Evolutionary conservation across 1,284 basidiomycete species (phyloP), one percentile per base, ranked within the genome.

Genomic region (Chondrostereum purpureum): DNA sequence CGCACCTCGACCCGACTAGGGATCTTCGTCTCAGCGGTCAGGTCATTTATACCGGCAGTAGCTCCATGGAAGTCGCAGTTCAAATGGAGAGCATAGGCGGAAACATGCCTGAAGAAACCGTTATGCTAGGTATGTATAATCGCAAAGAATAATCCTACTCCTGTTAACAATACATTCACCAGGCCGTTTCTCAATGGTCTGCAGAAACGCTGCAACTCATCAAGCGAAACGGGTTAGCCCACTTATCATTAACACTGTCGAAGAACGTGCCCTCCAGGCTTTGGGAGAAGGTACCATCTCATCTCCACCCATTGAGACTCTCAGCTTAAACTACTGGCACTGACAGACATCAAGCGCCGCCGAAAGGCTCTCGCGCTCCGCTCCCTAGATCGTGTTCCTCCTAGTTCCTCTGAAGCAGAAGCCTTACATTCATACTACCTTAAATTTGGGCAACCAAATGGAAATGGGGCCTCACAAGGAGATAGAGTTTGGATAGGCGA

Each of bases 181-280:
- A 80, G 82, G 82, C 19, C 72, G 82, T 11, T 85, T 91, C 64
- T 83, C 83, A 0, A 91, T 91, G 88, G 88, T 91, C 3, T 88
- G 85, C 57, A 70, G 87, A 50, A 82, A 90, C 57, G 75, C 83
- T 2, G 62, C 63, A 35, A 87, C 83, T 0, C 78, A 83, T 53
- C 75, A 72, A 47, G 80, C 87, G 0, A 69, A 73, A 27, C 63
- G 70, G 11, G 78, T 91, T n/a, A 83, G 86, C 48, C 77, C 76
- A 3, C 65, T 92, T 17, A 65, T 73, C 5, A 68, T 83, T 17
- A 66, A 73, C 21, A 80, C 78, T 0, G 61, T 72, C 0, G 85
- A 88, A 56, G 88, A 90, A 58, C 62, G 74, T 45, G 64, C 68
- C 3, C 65, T 91, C 10, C 77, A 77, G 53, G 63, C 69, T 1